A percentile compares a stretch with the other conserved stretches of the same genome.
Evolutionary conservation across 129 eudicot species (phyloP).

Genomic region (Artemisia annua): DNA sequence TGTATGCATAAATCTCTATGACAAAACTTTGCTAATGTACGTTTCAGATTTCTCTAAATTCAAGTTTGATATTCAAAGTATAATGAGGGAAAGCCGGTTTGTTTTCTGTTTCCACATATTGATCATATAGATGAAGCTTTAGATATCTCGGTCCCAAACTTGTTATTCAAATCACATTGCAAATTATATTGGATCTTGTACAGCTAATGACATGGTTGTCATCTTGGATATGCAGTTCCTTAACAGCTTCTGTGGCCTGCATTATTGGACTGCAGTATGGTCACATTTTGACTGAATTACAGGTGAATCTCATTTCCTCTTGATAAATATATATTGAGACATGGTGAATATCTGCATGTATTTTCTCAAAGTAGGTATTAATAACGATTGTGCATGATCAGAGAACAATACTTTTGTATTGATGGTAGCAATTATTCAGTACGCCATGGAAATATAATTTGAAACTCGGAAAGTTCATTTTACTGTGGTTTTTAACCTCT

Average conservation of each 20-base stretch:
- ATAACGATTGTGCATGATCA: constrained; percentile 2
- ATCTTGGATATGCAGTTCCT: constrained; percentile 46
- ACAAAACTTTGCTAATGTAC: no score
- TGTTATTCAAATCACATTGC: background rate
- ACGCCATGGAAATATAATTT: constrained; percentile 6
- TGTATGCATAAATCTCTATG: no score
- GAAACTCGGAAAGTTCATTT: background rate
- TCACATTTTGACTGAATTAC: constrained; percentile 55
- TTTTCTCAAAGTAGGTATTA: constrained; percentile 8
- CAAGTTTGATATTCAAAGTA: constrained; percentile 7
- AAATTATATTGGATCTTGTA: background rate
- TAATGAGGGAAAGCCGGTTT: constrained; percentile 5
- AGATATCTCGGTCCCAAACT: background rate
- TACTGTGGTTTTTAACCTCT: constrained; percentile 16
- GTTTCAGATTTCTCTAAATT: background rate
- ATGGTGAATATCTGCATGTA: background rate
- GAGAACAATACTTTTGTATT: background rate
- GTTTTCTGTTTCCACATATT: background rate
- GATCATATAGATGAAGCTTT: background rate
- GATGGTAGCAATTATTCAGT: background rate
- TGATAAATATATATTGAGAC: constrained; percentile 2
- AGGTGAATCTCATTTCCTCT: constrained; percentile 39
- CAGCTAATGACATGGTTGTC: constrained; percentile 16
- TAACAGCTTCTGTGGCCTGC: constrained; percentile 66
- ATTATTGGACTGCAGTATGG: constrained; percentile 80